phyloP scores from a whole-genome alignment of 768 basidiomycete genomes.

The Boletus rufocinnamomeus region DNA sequence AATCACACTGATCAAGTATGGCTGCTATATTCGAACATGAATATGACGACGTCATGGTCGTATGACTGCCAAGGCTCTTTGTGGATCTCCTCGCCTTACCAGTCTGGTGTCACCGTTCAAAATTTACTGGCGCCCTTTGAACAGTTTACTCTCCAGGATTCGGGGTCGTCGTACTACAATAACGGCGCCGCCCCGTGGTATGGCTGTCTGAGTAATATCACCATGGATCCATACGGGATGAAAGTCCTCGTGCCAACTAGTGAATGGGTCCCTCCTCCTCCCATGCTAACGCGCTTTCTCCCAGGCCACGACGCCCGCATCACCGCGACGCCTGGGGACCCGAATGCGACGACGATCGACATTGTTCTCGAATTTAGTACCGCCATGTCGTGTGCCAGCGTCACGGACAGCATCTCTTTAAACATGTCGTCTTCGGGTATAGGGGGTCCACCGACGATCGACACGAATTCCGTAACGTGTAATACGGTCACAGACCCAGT shows the following conservation, averaged over 20 bases:
- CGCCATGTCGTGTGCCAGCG: slow-evolving; percentile 69
- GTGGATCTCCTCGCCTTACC: slow-evolving; percentile 85
- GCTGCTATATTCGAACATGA: slow-evolving; percentile 87
- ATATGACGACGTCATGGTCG: slow-evolving; percentile 63
- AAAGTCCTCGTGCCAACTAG: slow-evolving; percentile 72
- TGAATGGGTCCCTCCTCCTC: slow-evolving; percentile 71
- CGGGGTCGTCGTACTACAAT: slow-evolving; percentile 61
- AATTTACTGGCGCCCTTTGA: slow-evolving; percentile 89
- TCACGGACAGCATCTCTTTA: slow-evolving; percentile 64
- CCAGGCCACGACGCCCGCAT: slow-evolving; percentile 89
- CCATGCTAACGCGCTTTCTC: slow-evolving; percentile 73
- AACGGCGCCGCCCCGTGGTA: slow-evolving; percentile 61
- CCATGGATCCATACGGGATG: slow-evolving; percentile 75
- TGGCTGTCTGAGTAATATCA: slow-evolving; percentile 71
- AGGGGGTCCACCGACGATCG: slow-evolving; percentile 56
- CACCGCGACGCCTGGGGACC: slow-evolving; percentile 37
- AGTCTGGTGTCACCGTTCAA: slow-evolving; percentile 56
- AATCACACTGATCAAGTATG: slow-evolving; percentile 69
- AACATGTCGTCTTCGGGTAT: slow-evolving; percentile 70
- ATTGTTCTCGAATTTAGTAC: slow-evolving; percentile 80
- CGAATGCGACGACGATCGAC: slow-evolving; percentile 58
- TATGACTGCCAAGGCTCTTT: slow-evolving; percentile 54
- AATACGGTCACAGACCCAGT: slow-evolving; percentile 48
- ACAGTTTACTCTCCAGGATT: slow-evolving; percentile 65
- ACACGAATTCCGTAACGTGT: slow-evolving; percentile 48